phyloP scores from a whole-genome alignment of 164 flowering plant genomes.

The Platanus orientalis region DNA sequence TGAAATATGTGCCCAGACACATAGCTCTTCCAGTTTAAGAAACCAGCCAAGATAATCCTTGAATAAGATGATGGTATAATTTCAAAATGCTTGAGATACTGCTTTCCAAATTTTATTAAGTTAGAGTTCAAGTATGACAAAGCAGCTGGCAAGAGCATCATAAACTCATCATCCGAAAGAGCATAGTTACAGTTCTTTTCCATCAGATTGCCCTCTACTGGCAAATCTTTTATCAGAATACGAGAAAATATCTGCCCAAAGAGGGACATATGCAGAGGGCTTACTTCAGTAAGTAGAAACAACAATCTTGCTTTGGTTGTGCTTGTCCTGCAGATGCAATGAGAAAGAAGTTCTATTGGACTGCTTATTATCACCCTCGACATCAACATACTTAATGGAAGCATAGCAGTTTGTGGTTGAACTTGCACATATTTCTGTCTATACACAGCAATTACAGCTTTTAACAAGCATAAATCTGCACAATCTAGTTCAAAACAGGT shows the following conservation, averaged over 20 bases:
- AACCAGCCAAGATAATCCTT: slow-evolving; percentile 48
- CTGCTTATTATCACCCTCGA: slow-evolving; percentile 43
- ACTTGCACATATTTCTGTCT: slow-evolving; percentile 24
- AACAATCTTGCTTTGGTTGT: slow-evolving; percentile 48
- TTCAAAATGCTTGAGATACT: slow-evolving; percentile 19
- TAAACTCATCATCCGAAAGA: slow-evolving; percentile 46
- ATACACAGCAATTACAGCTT: slow-evolving; percentile 40
- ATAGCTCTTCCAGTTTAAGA: slow-evolving; percentile 61
- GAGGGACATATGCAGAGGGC: slow-evolving; percentile 56
- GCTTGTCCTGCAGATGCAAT: slow-evolving; percentile 43
- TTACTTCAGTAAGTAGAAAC: slow-evolving; percentile 48
- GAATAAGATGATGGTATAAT: slow-evolving; percentile 47
- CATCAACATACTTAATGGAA: slow-evolving; percentile 39
- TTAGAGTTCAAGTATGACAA: slow-evolving; percentile 41
- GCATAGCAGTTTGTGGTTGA: slow-evolving; percentile 24
- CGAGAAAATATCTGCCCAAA: slow-evolving; percentile 50
- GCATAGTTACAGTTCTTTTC: slow-evolving; percentile 12
- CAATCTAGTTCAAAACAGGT: slow-evolving; percentile 29
- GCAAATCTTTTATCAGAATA: slow-evolving; percentile 21
- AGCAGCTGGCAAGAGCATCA: slow-evolving; percentile 80
- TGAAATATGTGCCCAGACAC: slow-evolving; percentile 41
- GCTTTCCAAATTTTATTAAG: slow-evolving; percentile 34
- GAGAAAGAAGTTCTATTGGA: slow-evolving; percentile 50
- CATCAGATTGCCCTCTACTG: slow-evolving; percentile 4
- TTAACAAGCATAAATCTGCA: slow-evolving; percentile 63